Evolutionary conservation across 2,329 filamentous ascomycete genomes (phyloP).

Genomic region (Ceratocystis huliohia): DNA sequence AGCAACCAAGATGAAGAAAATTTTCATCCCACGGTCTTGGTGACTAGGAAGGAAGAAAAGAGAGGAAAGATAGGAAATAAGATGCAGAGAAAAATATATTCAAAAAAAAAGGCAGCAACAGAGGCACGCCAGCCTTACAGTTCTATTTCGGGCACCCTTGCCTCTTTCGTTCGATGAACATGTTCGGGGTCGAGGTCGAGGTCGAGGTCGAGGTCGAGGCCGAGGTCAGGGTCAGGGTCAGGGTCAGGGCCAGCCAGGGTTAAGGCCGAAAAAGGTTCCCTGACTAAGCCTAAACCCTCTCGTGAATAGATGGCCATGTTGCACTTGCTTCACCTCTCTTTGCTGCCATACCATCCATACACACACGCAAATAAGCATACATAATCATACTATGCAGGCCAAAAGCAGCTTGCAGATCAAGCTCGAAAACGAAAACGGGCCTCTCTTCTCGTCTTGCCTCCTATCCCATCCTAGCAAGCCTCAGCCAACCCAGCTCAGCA

Average conservation of each 20-base stretch:
- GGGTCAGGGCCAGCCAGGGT: not conserved
- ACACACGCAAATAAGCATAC: not conserved
- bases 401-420: not conserved
- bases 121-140: not conserved
- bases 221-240: not conserved
- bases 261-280: not conserved
- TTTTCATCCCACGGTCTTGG: not conserved
- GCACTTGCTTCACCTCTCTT: not conserved
- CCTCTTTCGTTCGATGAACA: not conserved
- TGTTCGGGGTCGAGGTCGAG: constrained; percentile 2
- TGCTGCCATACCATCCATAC: not conserved
- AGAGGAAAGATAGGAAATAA: not conserved
- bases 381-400: not conserved
- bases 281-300: not conserved
- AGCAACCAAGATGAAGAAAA: not conserved
- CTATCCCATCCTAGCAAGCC: not conserved
- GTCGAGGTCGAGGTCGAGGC: not conserved
- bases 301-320: not conserved
- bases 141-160: not conserved
- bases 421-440: not conserved
- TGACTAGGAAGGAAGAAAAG: not conserved
- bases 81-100: not conserved
- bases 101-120: not conserved
- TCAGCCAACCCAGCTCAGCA: not conserved
- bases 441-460: not conserved